A percentile compares a stretch with the other conserved stretches of the same genome.
Conservation (phyloP, 352 stramenopile genomes). For the Elongisporangium senticosum region DNA sequence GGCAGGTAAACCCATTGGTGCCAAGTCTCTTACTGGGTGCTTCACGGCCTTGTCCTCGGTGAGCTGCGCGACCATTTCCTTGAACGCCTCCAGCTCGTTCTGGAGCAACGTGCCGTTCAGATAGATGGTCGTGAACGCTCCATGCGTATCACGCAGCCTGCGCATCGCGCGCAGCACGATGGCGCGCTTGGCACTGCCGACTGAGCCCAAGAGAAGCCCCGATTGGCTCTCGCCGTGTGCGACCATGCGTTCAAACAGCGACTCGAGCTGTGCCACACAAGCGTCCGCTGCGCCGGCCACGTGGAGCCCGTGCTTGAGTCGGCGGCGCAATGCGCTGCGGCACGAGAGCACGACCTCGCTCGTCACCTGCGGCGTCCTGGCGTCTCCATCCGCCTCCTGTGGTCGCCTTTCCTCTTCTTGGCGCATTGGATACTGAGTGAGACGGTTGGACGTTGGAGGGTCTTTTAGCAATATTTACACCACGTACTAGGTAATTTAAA, state of each 20-base stretch:
- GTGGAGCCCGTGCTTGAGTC: constrained; percentile 14
- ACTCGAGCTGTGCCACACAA: constrained; percentile 31
- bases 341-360: constrained; percentile 12
- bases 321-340: constrained; percentile 20
- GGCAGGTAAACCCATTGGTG: not conserved
- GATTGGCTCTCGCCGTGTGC: constrained; percentile 74
- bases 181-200: constrained; percentile 36
- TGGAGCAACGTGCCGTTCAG: constrained; percentile 73
- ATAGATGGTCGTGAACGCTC: constrained; percentile 59
- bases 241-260: constrained; percentile 66
- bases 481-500: no score
- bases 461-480: not conserved
- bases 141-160: constrained; percentile 28
- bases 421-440: not conserved
- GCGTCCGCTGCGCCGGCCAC: not conserved
- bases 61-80: constrained; percentile 73
- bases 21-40: constrained; percentile 30
- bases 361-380: constrained; percentile 3
- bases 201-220: constrained; percentile 59
- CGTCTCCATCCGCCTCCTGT: not conserved
- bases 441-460: not conserved
- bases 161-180: constrained; percentile 51
- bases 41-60: constrained; percentile 48
- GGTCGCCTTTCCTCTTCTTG: not conserved
- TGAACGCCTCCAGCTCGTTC: constrained; percentile 83